Conservation (phyloP, 768 basidiomycete species). For the Hortiboletus campestris region DNA sequence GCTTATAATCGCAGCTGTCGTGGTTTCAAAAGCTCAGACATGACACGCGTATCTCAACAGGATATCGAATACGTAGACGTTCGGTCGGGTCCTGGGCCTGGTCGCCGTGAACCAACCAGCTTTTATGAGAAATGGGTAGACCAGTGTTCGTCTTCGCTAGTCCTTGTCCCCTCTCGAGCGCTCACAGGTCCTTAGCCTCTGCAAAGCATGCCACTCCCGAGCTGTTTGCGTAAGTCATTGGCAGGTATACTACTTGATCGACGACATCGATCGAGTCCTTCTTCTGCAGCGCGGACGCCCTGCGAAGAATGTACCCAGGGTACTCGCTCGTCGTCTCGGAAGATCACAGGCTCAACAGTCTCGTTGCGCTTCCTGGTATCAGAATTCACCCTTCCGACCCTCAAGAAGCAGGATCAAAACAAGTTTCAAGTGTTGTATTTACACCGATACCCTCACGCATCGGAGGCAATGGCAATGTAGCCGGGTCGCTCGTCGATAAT, state of each 20-base stretch:
- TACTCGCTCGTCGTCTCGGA: conserved; percentile 56
- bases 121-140: conserved; percentile 55
- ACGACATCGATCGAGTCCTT: conserved; percentile 3
- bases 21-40: background rate
- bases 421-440: conserved; percentile 51
- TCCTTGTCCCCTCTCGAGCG: background rate
- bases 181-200: conserved; percentile 42
- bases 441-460: conserved; percentile 43
- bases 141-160: conserved; percentile 37
- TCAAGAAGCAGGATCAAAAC: conserved; percentile 44
- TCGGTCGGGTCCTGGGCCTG: background rate
- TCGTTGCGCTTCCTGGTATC: conserved; percentile 53
- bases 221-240: conserved; percentile 43
- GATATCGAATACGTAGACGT: conserved; percentile 29
- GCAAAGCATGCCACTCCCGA: conserved; percentile 47
- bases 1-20: conserved; percentile 3
- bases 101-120: conserved; percentile 25
- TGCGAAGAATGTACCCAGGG: conserved; percentile 60
- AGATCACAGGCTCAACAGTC: conserved; percentile 43
- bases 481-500: conserved; percentile 53
- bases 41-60: conserved; percentile 14
- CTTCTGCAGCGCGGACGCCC: conserved; percentile 38
- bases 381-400: conserved; percentile 44
- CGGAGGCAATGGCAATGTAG: conserved; percentile 36
- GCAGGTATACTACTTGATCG: background rate